A percentile compares a stretch with the other conserved stretches of the same genome.
Conservation (phyloP, 129 eudicot species). For the Arctium minus region DNA sequence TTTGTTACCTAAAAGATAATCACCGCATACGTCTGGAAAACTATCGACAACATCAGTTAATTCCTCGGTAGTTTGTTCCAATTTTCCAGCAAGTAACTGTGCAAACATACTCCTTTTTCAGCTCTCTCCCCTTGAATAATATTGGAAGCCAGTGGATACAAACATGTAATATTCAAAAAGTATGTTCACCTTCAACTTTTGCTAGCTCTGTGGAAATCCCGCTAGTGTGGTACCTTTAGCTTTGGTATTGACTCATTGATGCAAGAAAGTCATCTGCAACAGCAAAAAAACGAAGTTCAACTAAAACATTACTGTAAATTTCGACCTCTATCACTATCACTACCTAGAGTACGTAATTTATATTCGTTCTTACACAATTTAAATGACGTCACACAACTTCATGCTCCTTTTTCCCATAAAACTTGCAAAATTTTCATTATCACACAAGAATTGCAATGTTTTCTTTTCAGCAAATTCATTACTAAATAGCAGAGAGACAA, state of each 20-base stretch:
- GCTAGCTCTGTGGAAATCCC: not conserved
- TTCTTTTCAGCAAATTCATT: not conserved
- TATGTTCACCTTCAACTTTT: conserved; percentile 10
- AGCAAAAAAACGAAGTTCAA: not conserved
- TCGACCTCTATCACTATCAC: not conserved
- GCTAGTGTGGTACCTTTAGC: conserved; percentile 8
- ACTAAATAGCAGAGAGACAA: not conserved
- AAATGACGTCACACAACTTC: not conserved
- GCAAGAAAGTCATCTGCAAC: conserved; percentile 8
- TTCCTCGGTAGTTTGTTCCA: too few species aligned
- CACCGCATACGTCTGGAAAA: too few species aligned
- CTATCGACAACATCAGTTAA: too few species aligned
- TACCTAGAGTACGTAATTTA: not conserved
- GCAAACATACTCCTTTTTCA: too few species aligned
- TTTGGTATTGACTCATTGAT: conserved; percentile 19
- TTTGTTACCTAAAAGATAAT: too few species aligned
- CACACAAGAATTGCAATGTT: not conserved
- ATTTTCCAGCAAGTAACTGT: too few species aligned
- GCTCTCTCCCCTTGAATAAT: too few species aligned
- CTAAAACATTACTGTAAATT: not conserved
- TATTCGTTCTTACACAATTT: not conserved
- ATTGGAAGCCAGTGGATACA: not conserved
- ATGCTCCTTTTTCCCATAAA: not conserved
- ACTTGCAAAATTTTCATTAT: not conserved
- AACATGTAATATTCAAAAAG: not conserved